A percentile compares a stretch with the other conserved stretches of the same genome.
These are phyloP conservation scores for Seiridium unicorne DNA, from an alignment of 2,329 filamentous ascomycete genomes.

Conservation along the genomic window DNA sequence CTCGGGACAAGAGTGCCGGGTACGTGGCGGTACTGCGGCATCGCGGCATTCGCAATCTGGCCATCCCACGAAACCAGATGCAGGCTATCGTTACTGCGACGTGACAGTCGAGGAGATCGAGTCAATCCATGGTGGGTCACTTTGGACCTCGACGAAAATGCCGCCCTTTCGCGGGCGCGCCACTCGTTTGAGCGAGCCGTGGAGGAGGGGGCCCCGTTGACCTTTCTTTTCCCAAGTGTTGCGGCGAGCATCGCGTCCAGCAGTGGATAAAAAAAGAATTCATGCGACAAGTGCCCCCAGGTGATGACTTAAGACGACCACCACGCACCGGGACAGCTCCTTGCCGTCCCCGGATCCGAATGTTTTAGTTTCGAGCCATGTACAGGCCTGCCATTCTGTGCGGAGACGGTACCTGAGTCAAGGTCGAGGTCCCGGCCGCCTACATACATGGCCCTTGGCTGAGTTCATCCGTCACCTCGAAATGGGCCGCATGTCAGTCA, in stretches of 20 bases:
- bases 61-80: not conserved
- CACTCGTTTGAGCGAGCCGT: constrained; percentile 1
- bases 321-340: constrained; percentile 1
- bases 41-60: not conserved
- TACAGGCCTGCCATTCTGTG: not conserved
- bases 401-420: not conserved
- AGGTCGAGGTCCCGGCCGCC: not conserved
- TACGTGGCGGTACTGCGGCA: not conserved
- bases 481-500: not conserved
- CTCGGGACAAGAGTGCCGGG: not conserved
- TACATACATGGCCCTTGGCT: not conserved
- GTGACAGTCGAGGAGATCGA: not conserved
- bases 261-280: constrained; percentile 3
- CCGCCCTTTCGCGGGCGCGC: not conserved
- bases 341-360: constrained; percentile 3
- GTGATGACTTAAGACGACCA: not conserved
- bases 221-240: not conserved
- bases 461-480: not conserved
- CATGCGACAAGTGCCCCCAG: not conserved
- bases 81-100: not conserved
- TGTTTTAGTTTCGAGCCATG: not conserved
- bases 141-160: not conserved
- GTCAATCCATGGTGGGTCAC: not conserved
- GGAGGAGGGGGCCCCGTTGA: not conserved
- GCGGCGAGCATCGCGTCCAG: not conserved